These are phyloP conservation scores for Talaromyces verruculosus DNA, from an alignment of 2,329 filamentous ascomycete genomes.

Conservation along the genomic window DNA sequence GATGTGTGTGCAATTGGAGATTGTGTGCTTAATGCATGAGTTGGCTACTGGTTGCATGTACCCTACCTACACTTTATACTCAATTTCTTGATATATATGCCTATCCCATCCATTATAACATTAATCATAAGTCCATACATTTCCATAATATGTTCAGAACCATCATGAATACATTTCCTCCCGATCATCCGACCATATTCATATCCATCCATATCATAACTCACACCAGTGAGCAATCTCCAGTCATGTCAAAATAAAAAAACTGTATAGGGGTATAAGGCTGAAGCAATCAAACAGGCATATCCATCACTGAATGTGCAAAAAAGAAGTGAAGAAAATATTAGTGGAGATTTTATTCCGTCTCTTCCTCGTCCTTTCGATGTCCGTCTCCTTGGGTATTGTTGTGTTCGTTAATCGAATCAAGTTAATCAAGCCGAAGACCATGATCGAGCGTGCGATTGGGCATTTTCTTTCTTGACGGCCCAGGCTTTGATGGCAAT, in stretches of 20 bases:
- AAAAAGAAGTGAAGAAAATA: constrained; percentile 18
- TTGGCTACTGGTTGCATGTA: neutral
- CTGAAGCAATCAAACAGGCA: constrained; percentile 22
- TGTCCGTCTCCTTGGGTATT: neutral
- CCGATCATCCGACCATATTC: neutral
- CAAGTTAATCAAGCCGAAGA: constrained; percentile 20
- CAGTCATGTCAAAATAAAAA: constrained; percentile 15
- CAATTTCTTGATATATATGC: neutral
- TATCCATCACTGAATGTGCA: constrained; percentile 12
- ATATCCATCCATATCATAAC: neutral
- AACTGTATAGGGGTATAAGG: constrained; percentile 24
- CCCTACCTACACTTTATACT: too few species aligned
- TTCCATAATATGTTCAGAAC: neutral
- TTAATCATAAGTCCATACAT: constrained; percentile 10
- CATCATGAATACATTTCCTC: neutral
- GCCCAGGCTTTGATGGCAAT: constrained; percentile 90
- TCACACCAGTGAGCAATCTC: neutral
- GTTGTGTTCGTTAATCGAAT: neutral
- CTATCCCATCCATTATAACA: constrained; percentile 12
- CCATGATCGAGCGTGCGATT: constrained; percentile 28
- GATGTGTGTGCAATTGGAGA: neutral
- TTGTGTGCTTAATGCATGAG: neutral
- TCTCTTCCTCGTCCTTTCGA: constrained; percentile 11
- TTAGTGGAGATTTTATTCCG: constrained; percentile 15
- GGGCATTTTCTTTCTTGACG: constrained; percentile 45